A percentile compares a stretch with the other conserved stretches of the same genome.
phyloP scores from a whole-genome alignment of 208 protist genomes.

The Acanthamoeba polyphaga region DNA sequence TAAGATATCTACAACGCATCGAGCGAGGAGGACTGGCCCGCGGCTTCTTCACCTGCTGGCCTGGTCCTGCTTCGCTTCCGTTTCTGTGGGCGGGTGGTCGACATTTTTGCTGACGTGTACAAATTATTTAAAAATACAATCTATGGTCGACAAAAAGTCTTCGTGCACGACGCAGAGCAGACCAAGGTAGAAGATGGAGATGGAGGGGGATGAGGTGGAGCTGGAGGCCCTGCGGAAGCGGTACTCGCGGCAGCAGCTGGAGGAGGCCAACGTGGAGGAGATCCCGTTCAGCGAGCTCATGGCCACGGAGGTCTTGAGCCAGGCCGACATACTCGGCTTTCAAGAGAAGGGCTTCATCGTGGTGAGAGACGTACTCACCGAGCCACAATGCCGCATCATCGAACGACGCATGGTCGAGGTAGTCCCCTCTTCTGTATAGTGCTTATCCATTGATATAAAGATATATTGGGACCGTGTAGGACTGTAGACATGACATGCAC shows the following conservation, averaged over 20 bases:
- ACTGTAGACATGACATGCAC: no score
- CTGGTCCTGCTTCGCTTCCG: no score
- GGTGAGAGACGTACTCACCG: background rate
- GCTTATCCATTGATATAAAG: background rate
- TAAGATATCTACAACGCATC: no score
- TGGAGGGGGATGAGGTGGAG: background rate
- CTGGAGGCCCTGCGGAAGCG: background rate
- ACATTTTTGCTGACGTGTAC: no score
- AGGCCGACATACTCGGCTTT: background rate
- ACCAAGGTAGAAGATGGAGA: background rate
- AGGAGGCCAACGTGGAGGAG: constrained; percentile 24
- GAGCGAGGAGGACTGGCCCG: no score
- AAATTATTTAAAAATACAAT: no score
- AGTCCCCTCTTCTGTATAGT: background rate
- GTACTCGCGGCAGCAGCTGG: background rate
- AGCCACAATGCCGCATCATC: background rate
- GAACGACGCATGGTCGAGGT: background rate
- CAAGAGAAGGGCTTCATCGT: background rate
- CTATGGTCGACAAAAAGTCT: no score
- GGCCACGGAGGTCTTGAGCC: background rate
- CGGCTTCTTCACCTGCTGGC: no score
- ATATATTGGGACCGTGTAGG: no score
- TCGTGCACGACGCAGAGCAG: no score
- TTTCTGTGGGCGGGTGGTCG: no score
- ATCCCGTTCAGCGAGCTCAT: background rate